Evolutionary conservation across 164 flowering plant genomes (phyloP).

Genomic region (Dillenia turbinata): DNA sequence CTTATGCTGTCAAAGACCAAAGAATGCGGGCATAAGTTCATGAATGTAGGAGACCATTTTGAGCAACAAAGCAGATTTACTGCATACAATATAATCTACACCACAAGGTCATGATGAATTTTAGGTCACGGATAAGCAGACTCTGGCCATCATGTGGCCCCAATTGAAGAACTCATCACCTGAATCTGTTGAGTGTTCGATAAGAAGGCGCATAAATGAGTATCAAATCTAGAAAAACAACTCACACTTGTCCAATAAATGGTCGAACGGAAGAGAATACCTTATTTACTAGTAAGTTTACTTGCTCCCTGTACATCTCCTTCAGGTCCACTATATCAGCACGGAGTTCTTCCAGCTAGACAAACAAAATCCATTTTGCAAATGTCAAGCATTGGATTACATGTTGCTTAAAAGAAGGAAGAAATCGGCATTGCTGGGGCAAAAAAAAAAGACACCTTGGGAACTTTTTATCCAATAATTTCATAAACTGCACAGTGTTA

Average conservation of each 20-base stretch:
- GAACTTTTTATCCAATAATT: too few species aligned
- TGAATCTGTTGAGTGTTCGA: constrained; percentile 45
- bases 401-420: too few species aligned
- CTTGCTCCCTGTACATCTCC: constrained; percentile 99
- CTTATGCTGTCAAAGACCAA: background rate
- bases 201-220: background rate
- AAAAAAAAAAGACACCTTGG: background rate
- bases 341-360: constrained; percentile 95
- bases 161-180: constrained; percentile 36
- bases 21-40: too few species aligned
- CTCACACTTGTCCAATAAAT: background rate
- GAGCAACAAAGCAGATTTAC: constrained; percentile 1
- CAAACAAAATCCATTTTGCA: constrained; percentile 6
- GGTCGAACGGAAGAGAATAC: constrained; percentile 22
- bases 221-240: background rate
- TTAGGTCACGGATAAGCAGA: background rate
- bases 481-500: too few species aligned
- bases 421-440: too few species aligned
- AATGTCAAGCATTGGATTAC: background rate
- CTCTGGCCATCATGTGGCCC: constrained; percentile 14
- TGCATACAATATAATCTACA: background rate
- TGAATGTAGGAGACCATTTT: too few species aligned
- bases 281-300: constrained; percentile 92
- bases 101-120: background rate
- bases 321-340: constrained; percentile 90